Percentiles rank a stretch among this genome's conserved stretches.
Conservation (phyloP, 169 alveolate species). For the Plasmodium knowlesi region DNA sequence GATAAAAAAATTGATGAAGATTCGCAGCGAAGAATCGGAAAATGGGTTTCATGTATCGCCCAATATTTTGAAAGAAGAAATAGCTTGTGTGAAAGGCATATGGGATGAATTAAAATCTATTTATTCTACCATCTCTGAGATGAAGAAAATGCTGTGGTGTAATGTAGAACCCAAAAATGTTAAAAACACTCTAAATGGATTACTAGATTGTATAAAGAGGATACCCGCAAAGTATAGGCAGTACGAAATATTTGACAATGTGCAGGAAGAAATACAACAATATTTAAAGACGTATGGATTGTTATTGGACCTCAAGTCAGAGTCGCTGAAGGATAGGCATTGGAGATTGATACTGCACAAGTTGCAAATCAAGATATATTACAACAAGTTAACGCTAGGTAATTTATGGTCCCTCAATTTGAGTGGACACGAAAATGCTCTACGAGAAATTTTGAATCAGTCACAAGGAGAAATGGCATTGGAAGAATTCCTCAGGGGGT, state of each 20-base stretch:
- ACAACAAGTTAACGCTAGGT: conserved; percentile 91
- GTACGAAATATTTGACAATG: conserved; percentile 95
- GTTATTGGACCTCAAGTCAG: conserved; percentile 93
- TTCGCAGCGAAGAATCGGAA: conserved; percentile 83
- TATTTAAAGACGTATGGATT: conserved; percentile 75
- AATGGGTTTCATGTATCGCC: conserved; percentile 87
- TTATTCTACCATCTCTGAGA: conserved; percentile 84
- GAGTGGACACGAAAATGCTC: conserved; percentile 78
- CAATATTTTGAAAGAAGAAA: conserved; percentile 89
- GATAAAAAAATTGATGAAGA: conserved; percentile 32
- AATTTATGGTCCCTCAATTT: conserved; percentile 90
- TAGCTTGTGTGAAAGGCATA: conserved; percentile 89
- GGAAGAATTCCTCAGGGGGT: conserved; percentile 91
- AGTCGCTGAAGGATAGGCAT: conserved; percentile 97
- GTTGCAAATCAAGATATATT: conserved; percentile 81
- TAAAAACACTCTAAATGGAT: conserved; percentile 89
- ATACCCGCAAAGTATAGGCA: conserved; percentile 89
- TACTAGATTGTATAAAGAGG: conserved; percentile 88
- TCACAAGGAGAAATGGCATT: conserved; percentile 98
- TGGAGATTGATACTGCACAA: conserved; percentile 93
- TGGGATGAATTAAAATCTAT: conserved; percentile 92
- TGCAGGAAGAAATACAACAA: conserved; percentile 79
- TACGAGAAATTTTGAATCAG: conserved; percentile 91
- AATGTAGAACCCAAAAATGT: conserved; percentile 90
- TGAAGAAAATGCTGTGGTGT: conserved; percentile 89